These are phyloP conservation scores for Antrodiella citrinella DNA, from an alignment of 768 basidiomycete genomes.

Conservation along the genomic window DNA sequence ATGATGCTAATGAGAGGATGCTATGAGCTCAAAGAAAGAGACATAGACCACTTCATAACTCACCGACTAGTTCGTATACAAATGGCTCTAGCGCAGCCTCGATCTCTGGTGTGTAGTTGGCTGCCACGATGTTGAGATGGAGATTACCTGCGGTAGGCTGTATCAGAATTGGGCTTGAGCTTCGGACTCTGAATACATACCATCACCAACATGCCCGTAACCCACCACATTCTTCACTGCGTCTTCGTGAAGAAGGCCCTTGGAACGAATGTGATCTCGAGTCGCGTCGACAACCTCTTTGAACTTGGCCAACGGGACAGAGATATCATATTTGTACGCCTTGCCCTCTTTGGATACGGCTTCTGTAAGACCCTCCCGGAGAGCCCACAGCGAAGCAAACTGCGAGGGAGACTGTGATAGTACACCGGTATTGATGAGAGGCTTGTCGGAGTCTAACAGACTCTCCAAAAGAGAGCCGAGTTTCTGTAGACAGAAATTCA, in stretches of 20 bases:
- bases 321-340: constrained; percentile 95
- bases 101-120: constrained; percentile 74
- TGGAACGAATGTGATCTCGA: constrained; percentile 58
- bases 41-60: constrained; percentile 20
- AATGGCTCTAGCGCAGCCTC: constrained; percentile 89
- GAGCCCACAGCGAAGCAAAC: constrained; percentile 82
- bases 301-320: constrained; percentile 80
- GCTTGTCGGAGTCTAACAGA: constrained; percentile 65
- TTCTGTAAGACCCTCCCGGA: constrained; percentile 90
- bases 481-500: constrained; percentile 56
- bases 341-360: constrained; percentile 90
- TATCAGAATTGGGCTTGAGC: background rate
- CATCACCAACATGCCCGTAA: constrained; percentile 96
- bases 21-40: constrained; percentile 4
- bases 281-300: constrained; percentile 81
- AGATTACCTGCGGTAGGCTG: constrained; percentile 60
- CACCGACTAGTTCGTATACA: constrained; percentile 85
- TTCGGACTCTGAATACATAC: constrained; percentile 35
- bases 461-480: constrained; percentile 66
- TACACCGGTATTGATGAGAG: constrained; percentile 83
- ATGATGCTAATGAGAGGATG: constrained; percentile 40
- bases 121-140: constrained; percentile 86
- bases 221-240: constrained; percentile 83
- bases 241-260: constrained; percentile 61
- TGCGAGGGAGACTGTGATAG: constrained; percentile 88